These are phyloP conservation scores for Striga hermonthica DNA, from an alignment of 305 asterid species.

Conservation along the genomic window DNA sequence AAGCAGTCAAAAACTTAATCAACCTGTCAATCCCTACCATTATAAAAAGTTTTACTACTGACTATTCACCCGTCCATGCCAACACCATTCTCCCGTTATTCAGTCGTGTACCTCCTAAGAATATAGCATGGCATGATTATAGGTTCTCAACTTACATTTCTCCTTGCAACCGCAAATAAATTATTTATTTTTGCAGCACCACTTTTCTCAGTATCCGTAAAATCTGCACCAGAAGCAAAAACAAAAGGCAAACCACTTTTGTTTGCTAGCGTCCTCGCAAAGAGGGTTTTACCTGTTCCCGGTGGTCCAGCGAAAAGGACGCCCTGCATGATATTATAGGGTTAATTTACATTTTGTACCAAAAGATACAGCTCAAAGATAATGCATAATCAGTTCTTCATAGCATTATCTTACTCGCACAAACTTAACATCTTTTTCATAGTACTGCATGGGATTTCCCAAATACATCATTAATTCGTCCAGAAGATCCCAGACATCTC, in stretches of 20 bases:
- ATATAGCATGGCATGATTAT: slow-evolving; percentile 23
- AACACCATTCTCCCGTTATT: slow-evolving; percentile 15
- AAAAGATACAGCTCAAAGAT: slow-evolving; percentile 24
- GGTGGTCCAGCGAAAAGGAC: slow-evolving; percentile 99
- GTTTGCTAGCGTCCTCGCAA: slow-evolving; percentile 92
- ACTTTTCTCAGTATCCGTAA: slow-evolving; percentile 93
- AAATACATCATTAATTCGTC: slow-evolving; percentile 96
- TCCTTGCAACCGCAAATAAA: slow-evolving; percentile 80
- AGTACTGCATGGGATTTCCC: slow-evolving; percentile 95
- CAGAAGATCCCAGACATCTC: slow-evolving; percentile 99
- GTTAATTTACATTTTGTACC: slow-evolving; percentile 20
- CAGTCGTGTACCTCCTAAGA: slow-evolving; percentile 24
- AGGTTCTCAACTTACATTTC: slow-evolving; percentile 67
- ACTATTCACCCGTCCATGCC: not conserved
- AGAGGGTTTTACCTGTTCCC: slow-evolving; percentile 97
- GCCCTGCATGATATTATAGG: slow-evolving; percentile 53
- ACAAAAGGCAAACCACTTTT: slow-evolving; percentile 97
- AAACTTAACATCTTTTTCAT: slow-evolving; percentile 86
- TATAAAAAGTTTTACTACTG: slow-evolving; percentile 14
- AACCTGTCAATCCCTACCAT: slow-evolving; percentile 12
- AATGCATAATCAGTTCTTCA: slow-evolving; percentile 21
- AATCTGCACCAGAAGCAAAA: slow-evolving; percentile 99
- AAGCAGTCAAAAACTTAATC: slow-evolving; percentile 4
- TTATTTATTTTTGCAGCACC: slow-evolving; percentile 90
- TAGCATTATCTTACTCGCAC: slow-evolving; percentile 68